Evolutionary conservation across 2,329 filamentous ascomycete species (phyloP), one percentile per base, ranked within the genome.

Genomic region (Endoconidiophora laricicola): DNA sequence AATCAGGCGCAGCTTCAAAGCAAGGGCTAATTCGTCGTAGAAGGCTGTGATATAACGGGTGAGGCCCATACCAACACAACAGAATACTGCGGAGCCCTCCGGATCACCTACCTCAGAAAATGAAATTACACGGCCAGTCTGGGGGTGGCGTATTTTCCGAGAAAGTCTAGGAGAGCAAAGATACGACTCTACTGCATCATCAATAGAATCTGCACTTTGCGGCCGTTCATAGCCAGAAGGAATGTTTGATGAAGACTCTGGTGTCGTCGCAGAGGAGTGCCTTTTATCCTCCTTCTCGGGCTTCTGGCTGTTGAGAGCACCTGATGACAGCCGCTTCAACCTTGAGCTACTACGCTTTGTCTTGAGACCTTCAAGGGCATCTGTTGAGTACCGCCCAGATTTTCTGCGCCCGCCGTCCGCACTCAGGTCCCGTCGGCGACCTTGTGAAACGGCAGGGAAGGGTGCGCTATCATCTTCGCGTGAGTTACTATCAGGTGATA

Each of bases 31-130:
- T 63, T 98, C 91, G 62, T 98, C 91, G 61, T 96, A 98, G 62
- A 98, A 98, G 0, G 88, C 87, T 54, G 86, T 95, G 53, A 98
- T 84, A 61, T 91, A 98, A 64, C 91, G 78, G 9, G 91, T 98
- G 58, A 98, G 66, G 0, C 91, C 91, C 91, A 98, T 98, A 18
- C 91, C 91, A 2, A 98, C 87, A 59, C 91, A 98, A 61, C 91
- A 93, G 57, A 98, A 88, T 2, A 98, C 86, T 2, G 87, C 90
- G 56, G 83, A 90, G 1, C 91, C 91, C 41, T 90, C 78, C 0
- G 88, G 80, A 62, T 96, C 88, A 12, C 91, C 91, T 2, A 98
- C 91, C 63, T 98, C 91, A 0, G 90, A 96, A 60, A 95, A 98
- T 0, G 87, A 93, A 56, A 98, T 95, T 2, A 83, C 72, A 14